These are phyloP conservation scores for Tetraselmis chui DNA, from an alignment of 139 green algal genomes.

Conservation along the genomic window DNA sequence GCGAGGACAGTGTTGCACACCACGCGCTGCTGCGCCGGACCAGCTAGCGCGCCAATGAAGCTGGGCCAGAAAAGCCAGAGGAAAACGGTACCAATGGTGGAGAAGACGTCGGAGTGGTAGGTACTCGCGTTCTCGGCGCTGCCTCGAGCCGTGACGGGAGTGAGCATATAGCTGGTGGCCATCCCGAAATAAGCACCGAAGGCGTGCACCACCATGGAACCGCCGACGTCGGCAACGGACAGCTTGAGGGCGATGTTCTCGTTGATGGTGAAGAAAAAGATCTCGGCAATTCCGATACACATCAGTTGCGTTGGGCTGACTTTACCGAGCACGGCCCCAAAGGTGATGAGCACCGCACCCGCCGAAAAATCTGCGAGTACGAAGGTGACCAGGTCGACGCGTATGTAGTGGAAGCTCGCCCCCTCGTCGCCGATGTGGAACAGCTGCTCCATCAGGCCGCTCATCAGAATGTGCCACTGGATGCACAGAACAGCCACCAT, in stretches of 20 bases:
- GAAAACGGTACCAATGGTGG: conserved; percentile 44
- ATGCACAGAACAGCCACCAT: conserved; percentile 39
- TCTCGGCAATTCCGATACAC: conserved; percentile 39
- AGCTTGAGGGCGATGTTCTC: conserved; percentile 1
- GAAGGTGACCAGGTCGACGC: conserved; percentile 43
- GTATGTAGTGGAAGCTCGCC: conserved; percentile 18
- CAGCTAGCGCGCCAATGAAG: conserved; percentile 57
- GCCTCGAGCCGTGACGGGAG: conserved; percentile 3
- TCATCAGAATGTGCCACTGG: conserved; percentile 27
- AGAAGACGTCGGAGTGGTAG: conserved; percentile 30
- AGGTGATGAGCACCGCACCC: conserved; percentile 51
- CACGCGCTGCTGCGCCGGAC: conserved; percentile 9
- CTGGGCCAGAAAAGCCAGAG: conserved; percentile 45
- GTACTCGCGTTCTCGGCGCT: conserved; percentile 26
- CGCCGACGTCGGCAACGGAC: conserved; percentile 16
- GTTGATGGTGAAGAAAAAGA: conserved; percentile 38
- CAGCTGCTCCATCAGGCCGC: conserved; percentile 23
- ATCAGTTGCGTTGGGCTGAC: conserved; percentile 42
- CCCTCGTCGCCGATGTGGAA: neutral
- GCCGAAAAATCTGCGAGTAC: conserved; percentile 49
- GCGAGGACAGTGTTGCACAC: neutral
- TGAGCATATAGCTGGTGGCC: conserved; percentile 26
- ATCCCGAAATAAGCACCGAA: conserved; percentile 47
- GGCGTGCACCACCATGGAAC: conserved; percentile 38
- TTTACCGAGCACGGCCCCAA: conserved; percentile 58